These are phyloP conservation scores for Sporisorium iseilematis-ciliati DNA, from an alignment of 1,284 basidiomycete species.

Conservation along the genomic window DNA sequence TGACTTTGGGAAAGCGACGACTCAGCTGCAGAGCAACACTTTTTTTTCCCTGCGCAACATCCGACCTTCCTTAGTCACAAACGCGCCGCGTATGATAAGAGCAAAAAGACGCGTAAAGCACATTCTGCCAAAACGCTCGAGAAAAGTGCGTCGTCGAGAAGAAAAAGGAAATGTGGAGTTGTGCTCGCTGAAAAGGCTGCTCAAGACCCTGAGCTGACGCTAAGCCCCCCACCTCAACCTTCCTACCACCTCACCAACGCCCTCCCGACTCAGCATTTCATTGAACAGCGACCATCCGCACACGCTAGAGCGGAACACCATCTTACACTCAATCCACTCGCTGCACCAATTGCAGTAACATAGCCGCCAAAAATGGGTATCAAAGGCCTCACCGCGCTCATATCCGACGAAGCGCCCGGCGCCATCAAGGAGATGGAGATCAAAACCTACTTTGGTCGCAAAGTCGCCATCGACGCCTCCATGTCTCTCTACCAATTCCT, in stretches of 20 bases:
- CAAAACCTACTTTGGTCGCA: slow-evolving; percentile 85
- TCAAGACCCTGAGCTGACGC: slow-evolving; percentile 9
- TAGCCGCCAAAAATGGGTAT: slow-evolving; percentile 27
- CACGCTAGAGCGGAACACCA: no score
- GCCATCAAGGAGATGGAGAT: slow-evolving; percentile 93
- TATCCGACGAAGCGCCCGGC: slow-evolving; percentile 86
- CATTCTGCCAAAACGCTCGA: not conserved
- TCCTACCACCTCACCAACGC: not conserved
- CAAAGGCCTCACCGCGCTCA: slow-evolving; percentile 84
- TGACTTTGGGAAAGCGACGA: no score
- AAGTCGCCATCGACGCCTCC: slow-evolving; percentile 94
- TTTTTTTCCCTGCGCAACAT: no score
- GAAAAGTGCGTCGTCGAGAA: not conserved
- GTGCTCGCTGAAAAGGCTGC: not conserved
- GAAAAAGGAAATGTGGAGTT: slow-evolving; percentile 17
- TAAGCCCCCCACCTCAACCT: not conserved
- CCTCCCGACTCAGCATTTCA: not conserved
- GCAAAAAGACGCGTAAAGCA: slow-evolving; percentile 16
- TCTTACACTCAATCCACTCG: not conserved
- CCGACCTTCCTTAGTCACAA: not conserved
- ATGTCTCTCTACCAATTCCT: slow-evolving; percentile 81
- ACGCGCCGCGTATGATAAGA: slow-evolving; percentile 14
- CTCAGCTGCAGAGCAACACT: no score
- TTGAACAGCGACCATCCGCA: not conserved
- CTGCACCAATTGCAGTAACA: not conserved